Conservation (phyloP, 352 stramenopile genomes). For the Phytopythium delawarense region DNA sequence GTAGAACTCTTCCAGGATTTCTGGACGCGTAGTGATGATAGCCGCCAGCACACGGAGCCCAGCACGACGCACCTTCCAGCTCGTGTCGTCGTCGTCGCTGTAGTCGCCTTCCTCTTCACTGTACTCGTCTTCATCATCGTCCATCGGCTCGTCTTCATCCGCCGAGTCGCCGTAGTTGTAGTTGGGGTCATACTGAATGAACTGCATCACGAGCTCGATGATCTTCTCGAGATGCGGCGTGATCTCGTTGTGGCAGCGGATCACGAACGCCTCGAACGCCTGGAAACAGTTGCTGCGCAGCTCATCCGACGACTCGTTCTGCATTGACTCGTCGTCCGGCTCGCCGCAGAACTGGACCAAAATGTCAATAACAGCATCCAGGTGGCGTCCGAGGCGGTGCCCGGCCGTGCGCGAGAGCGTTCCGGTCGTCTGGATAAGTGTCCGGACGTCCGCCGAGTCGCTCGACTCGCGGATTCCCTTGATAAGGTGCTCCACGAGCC, state of each 20-base stretch:
- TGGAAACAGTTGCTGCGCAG: conserved; percentile 98
- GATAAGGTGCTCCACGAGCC: conserved; percentile 91
- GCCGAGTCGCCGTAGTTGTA: conserved; percentile 97
- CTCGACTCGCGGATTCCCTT: conserved; percentile 82
- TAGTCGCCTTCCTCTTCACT: conserved; percentile 87
- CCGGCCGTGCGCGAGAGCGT: conserved; percentile 95
- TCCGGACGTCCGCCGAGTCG: conserved; percentile 80
- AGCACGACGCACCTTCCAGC: conserved; percentile 96
- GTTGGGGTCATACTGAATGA: conserved; percentile 98
- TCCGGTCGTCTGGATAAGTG: conserved; percentile 96
- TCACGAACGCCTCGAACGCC: conserved; percentile 96
- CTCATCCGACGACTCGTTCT: conserved; percentile 94
- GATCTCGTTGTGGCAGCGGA: conserved; percentile 95
- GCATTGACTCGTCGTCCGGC: conserved; percentile 88
- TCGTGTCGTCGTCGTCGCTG: conserved; percentile 93
- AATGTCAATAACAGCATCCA: conserved; percentile 95
- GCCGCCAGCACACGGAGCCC: conserved; percentile 91
- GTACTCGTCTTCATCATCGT: conserved; percentile 83
- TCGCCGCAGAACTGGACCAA: conserved; percentile 94
- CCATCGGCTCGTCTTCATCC: conserved; percentile 85
- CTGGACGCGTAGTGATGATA: conserved; percentile 86
- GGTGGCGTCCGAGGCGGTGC: conserved; percentile 93
- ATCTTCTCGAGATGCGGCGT: conserved; percentile 93
- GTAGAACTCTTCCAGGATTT: conserved; percentile 85
- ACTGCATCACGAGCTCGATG: conserved; percentile 86